Percentiles rank a stretch among this genome's conserved stretches.
Conservation (phyloP, 345 rosid genomes). For the Hibiscus tridactylites region DNA sequence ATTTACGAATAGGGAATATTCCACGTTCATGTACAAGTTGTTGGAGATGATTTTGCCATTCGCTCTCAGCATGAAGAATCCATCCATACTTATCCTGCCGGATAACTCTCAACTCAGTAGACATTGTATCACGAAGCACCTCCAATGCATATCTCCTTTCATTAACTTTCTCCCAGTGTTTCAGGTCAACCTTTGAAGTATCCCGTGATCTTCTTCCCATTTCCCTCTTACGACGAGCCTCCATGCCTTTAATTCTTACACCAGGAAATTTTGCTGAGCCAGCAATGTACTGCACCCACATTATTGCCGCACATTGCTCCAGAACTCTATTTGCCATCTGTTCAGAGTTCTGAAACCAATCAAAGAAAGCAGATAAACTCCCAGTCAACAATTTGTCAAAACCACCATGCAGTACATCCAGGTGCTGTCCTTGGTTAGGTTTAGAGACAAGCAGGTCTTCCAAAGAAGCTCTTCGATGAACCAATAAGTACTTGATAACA, state of each 20-base stretch:
- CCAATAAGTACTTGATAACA: conserved; percentile 70
- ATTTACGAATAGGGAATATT: conserved; percentile 72
- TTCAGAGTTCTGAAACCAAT: conserved; percentile 83
- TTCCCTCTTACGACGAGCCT: conserved; percentile 89
- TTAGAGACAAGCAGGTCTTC: conserved; percentile 91
- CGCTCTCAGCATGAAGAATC: conserved; percentile 99
- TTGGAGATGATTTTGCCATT: conserved; percentile 96
- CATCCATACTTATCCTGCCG: conserved; percentile 99
- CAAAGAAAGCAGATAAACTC: conserved; percentile 61
- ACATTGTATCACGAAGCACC: conserved; percentile 88
- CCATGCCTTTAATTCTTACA: conserved; percentile 86
- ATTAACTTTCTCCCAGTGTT: conserved; percentile 91
- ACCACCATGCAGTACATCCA: conserved; percentile 89
- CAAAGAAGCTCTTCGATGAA: conserved; percentile 79
- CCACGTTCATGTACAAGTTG: conserved; percentile 98
- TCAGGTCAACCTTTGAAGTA: conserved; percentile 61
- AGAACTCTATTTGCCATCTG: conserved; percentile 67
- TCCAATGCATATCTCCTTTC: conserved; percentile 96
- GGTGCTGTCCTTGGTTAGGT: conserved; percentile 70
- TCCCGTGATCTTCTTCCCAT: conserved; percentile 89
- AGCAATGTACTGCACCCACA: conserved; percentile 92
- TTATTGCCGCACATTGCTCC: conserved; percentile 94
- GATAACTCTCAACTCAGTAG: conserved; percentile 96
- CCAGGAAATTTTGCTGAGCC: conserved; percentile 96
- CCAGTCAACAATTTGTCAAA: conserved; percentile 89